Percentiles rank a stretch among this genome's conserved stretches.
These are phyloP conservation scores for Boletus tylopilopsis DNA, from an alignment of 768 basidiomycete species.

Conservation along the genomic window DNA sequence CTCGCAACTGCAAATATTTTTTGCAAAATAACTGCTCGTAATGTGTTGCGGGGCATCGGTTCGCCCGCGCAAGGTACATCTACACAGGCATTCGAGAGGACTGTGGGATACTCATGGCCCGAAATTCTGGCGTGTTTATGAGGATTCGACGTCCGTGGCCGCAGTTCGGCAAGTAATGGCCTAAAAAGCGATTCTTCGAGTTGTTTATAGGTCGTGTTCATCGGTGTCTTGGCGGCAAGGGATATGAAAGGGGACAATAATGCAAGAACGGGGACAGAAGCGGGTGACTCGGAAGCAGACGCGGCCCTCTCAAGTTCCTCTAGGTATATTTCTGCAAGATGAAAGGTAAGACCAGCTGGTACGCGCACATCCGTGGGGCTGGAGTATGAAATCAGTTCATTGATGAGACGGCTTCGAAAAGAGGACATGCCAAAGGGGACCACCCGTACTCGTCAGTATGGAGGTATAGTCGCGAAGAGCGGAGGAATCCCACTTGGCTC, in stretches of 20 bases:
- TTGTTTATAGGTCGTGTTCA: constrained; percentile 66
- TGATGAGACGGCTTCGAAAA: not conserved
- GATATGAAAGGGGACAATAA: constrained; percentile 68
- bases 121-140: constrained; percentile 43
- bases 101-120: constrained; percentile 38
- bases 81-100: constrained; percentile 50
- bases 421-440: constrained; percentile 72
- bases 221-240: constrained; percentile 66
- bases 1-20: constrained; percentile 73
- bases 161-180: constrained; percentile 62
- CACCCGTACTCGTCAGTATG: constrained; percentile 63
- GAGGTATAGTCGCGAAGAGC: constrained; percentile 59
- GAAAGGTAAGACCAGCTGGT: constrained; percentile 76
- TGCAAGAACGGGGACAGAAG: constrained; percentile 47
- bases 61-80: constrained; percentile 39
- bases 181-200: constrained; percentile 63
- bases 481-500: constrained; percentile 60
- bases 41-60: constrained; percentile 27
- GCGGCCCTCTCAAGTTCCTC: constrained; percentile 81
- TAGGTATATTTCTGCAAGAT: constrained; percentile 85
- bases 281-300: constrained; percentile 22
- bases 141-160: constrained; percentile 35
- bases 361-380: constrained; percentile 72
- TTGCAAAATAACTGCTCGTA: constrained; percentile 56
- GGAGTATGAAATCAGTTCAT: constrained; percentile 7